Conservation (phyloP, 208 protist genomes). For the Kentomonas sorsogonicus region DNA sequence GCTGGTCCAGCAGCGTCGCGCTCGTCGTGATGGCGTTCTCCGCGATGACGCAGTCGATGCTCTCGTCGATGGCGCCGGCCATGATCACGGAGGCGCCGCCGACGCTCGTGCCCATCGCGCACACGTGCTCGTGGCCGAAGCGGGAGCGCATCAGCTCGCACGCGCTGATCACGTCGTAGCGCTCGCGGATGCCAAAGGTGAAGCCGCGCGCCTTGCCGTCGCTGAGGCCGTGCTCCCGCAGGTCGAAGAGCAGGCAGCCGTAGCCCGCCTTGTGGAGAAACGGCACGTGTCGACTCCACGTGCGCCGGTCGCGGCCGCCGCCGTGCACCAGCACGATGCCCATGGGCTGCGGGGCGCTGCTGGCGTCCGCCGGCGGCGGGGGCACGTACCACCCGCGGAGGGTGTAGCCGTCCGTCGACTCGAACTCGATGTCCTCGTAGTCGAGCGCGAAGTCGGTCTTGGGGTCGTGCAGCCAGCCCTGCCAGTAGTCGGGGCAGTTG, state of each 20-base stretch:
- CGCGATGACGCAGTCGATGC: slow-evolving; percentile 83
- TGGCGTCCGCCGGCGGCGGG: slow-evolving; percentile 14
- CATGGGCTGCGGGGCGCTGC: slow-evolving; percentile 10
- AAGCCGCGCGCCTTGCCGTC: slow-evolving; percentile 81
- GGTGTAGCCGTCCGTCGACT: slow-evolving; percentile 58
- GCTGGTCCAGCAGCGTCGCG: slow-evolving; percentile 73
- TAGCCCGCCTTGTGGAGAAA: slow-evolving; percentile 84
- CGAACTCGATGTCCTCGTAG: slow-evolving; percentile 80
- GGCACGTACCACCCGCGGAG: slow-evolving; percentile 86
- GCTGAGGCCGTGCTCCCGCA: slow-evolving; percentile 84
- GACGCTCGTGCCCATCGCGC: slow-evolving; percentile 86
- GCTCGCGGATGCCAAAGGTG: slow-evolving; percentile 86
- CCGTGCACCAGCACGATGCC: slow-evolving; percentile 89
- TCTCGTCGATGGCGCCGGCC: slow-evolving; percentile 80
- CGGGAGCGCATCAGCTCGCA: slow-evolving; percentile 58
- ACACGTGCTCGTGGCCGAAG: slow-evolving; percentile 67
- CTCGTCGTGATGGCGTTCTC: slow-evolving; percentile 88
- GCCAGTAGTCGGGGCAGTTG: slow-evolving; percentile 84
- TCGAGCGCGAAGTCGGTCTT: slow-evolving; percentile 69
- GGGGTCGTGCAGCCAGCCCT: slow-evolving; percentile 78
- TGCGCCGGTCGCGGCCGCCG: slow-evolving; percentile 82
- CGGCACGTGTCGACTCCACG: slow-evolving; percentile 86
- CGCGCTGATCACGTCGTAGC: slow-evolving; percentile 82
- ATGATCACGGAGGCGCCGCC: slow-evolving; percentile 87
- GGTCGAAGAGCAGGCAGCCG: slow-evolving; percentile 85